These are phyloP conservation scores for Whalleya microplaca DNA, from an alignment of 2,329 filamentous ascomycete genomes.

Conservation along the genomic window DNA sequence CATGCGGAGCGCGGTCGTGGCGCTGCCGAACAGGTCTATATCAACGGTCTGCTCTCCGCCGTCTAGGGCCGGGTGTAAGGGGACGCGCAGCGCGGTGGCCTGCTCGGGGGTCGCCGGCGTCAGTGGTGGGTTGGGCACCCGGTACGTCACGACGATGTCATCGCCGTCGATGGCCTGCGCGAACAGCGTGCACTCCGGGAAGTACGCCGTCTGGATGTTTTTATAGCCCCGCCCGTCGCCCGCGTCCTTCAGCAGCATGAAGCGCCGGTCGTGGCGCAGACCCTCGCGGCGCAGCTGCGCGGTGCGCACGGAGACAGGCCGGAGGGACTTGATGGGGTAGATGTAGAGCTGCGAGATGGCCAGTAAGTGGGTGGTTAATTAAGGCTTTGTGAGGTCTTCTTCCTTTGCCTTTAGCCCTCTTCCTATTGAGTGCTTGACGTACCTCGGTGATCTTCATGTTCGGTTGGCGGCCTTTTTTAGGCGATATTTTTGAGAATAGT, in stretches of 20 bases:
- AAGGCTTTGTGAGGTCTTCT: background rate
- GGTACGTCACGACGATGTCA: constrained; percentile 49
- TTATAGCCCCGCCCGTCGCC: constrained; percentile 24
- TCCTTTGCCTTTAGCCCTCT: background rate
- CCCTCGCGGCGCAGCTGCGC: constrained; percentile 64
- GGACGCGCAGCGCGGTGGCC: constrained; percentile 52
- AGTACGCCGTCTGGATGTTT: constrained; percentile 59
- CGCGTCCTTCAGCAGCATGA: constrained; percentile 67
- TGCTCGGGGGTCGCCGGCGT: constrained; percentile 41
- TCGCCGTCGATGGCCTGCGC: constrained; percentile 53
- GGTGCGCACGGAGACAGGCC: constrained; percentile 57
- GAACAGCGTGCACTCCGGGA: constrained; percentile 67
- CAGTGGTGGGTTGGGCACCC: too few relatives aligned
- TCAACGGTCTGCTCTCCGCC: constrained; percentile 50
- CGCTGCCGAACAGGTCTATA: constrained; percentile 63
- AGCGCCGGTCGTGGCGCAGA: constrained; percentile 67
- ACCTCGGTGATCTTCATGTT: constrained; percentile 28
- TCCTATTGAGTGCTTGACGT: background rate
- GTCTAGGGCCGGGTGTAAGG: constrained; percentile 55
- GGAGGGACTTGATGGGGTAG: constrained; percentile 76
- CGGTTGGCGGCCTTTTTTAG: background rate
- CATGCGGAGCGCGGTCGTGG: constrained; percentile 63
- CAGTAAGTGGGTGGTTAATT: background rate
- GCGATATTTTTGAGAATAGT: background rate
- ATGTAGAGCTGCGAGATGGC: constrained; percentile 59